Conservation (phyloP, 2,329 filamentous ascomycete species). For the Alternaria longipes region DNA sequence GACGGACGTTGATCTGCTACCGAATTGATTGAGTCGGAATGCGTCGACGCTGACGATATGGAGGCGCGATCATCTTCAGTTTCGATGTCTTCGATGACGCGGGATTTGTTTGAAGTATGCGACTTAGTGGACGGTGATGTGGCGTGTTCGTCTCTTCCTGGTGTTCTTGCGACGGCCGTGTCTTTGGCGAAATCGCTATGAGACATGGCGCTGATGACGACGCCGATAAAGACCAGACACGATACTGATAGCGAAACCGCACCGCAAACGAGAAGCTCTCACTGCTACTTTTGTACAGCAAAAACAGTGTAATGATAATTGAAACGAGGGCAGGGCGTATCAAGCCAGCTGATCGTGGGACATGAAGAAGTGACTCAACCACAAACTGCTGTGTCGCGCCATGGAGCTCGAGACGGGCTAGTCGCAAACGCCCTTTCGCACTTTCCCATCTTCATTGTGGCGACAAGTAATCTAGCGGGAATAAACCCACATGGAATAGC, state of each 20-base stretch:
- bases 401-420: conserved; percentile 8
- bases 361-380: not conserved
- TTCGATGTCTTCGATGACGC: conserved; percentile 15
- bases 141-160: not conserved
- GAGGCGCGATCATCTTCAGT: conserved; percentile 31
- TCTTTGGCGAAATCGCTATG: conserved; percentile 20
- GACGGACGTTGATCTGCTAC: conserved; percentile 33
- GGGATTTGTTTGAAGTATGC: conserved; percentile 12
- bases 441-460: conserved; percentile 8
- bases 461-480: conserved; percentile 6
- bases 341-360: not conserved
- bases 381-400: conserved; percentile 1
- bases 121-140: conserved; percentile 5
- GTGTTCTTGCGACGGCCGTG: conserved; percentile 8
- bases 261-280: not conserved
- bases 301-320: not conserved
- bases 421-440: conserved; percentile 8
- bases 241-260: conserved; percentile 7
- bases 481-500: conserved; percentile 6
- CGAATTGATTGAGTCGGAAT: conserved; percentile 29
- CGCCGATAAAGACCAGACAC: conserved; percentile 3
- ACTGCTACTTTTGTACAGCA: not conserved
- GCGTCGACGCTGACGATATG: conserved; percentile 37
- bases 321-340: not conserved
- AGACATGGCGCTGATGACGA: conserved; percentile 18